Evolutionary conservation across 192 early-diverging fungal genomes (phyloP).

Genomic region (Linnemannia exigua): DNA sequence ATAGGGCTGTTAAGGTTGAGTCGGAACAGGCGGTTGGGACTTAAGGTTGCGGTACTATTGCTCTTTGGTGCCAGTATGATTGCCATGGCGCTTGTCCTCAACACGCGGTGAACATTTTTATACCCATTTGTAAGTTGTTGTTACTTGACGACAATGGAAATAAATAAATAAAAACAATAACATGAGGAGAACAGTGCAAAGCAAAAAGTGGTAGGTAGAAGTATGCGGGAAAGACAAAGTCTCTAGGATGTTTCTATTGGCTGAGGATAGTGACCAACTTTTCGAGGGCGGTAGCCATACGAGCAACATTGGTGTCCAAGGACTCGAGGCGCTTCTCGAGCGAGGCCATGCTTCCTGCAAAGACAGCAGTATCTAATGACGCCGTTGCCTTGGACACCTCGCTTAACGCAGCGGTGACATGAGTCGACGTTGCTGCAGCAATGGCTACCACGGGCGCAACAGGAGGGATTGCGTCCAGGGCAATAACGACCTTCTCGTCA

Average conservation of each 20-base stretch:
- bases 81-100: constrained; percentile 38
- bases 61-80: constrained; percentile 32
- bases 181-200: too few relatives aligned
- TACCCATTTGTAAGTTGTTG: not conserved
- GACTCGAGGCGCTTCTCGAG: constrained; percentile 57
- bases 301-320: constrained; percentile 53
- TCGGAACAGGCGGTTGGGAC: constrained; percentile 14
- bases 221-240: not conserved
- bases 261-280: constrained; percentile 46
- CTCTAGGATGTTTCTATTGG: not conserved
- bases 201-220: not conserved
- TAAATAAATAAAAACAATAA: not conserved
- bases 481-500: constrained; percentile 31
- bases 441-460: constrained; percentile 28
- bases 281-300: constrained; percentile 59
- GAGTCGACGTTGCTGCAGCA: constrained; percentile 26
- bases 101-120: not conserved
- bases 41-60: constrained; percentile 39
- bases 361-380: constrained; percentile 42
- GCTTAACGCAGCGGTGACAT: constrained; percentile 25
- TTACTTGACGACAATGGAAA: not conserved
- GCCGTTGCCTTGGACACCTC: constrained; percentile 36
- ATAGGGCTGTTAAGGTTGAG: constrained; percentile 3
- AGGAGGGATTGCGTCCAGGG: not conserved
- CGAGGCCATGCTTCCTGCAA: constrained; percentile 29